Evolutionary conservation across 192 early-diverging fungal species (phyloP).

Genomic region (Jimgerdemannia flammicorona): DNA sequence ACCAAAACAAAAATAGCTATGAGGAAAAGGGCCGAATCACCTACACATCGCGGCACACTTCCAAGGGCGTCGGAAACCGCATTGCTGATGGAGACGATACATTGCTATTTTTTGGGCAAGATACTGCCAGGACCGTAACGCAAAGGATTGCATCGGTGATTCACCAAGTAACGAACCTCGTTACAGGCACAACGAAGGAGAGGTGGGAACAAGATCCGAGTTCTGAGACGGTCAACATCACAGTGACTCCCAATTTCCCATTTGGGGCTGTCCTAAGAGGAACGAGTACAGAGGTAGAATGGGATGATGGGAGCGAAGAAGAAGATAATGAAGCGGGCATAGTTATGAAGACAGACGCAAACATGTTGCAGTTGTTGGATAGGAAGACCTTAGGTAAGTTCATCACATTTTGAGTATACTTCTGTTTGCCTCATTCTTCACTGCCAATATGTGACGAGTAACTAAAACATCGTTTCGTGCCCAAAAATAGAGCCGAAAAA

Average conservation of each 20-base stretch:
- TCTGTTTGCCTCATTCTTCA: neutral
- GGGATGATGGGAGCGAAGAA: neutral
- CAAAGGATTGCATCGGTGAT: slow-evolving; percentile 28
- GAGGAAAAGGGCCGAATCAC: slow-evolving; percentile 15
- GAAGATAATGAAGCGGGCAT: slow-evolving; percentile 7
- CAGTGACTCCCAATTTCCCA: slow-evolving; percentile 36
- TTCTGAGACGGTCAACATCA: slow-evolving; percentile 36
- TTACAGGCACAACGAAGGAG: neutral
- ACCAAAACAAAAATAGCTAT: slow-evolving; percentile 4
- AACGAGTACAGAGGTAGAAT: slow-evolving; percentile 11
- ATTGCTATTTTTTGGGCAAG: slow-evolving; percentile 34
- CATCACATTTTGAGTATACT: neutral
- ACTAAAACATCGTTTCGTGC: neutral
- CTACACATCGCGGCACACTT: slow-evolving; percentile 30
- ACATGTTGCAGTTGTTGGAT: slow-evolving; percentile 31
- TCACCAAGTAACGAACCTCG: slow-evolving; percentile 15
- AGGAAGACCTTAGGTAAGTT: slow-evolving; percentile 19
- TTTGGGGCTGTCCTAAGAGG: slow-evolving; percentile 9
- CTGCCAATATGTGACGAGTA: no score
- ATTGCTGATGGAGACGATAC: slow-evolving; percentile 25
- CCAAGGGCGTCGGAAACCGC: slow-evolving; percentile 27
- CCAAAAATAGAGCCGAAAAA: slow-evolving; percentile 27
- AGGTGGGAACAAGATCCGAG: slow-evolving; percentile 26
- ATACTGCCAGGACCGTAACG: slow-evolving; percentile 30
- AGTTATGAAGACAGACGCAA: slow-evolving; percentile 33